These are phyloP conservation scores for Simplicillium aogashimaense DNA, from an alignment of 2,329 filamentous ascomycete genomes.

Conservation along the genomic window DNA sequence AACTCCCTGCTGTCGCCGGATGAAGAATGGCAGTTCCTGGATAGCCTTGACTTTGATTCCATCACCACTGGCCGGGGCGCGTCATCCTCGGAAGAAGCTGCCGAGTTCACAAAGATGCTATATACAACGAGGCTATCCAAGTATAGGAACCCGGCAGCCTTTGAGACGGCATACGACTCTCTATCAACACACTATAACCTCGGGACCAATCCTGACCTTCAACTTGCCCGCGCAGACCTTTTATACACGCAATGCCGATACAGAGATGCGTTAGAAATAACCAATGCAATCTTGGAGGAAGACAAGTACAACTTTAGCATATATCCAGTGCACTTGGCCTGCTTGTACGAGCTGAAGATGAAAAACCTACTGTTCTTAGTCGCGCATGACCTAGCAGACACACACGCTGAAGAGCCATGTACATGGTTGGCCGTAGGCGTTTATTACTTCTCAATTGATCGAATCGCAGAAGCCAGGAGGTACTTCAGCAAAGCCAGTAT, in stretches of 20 bases:
- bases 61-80: conserved; percentile 55
- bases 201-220: conserved; percentile 74
- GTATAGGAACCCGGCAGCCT: conserved; percentile 77
- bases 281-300: conserved; percentile 67
- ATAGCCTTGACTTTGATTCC: conserved; percentile 82
- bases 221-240: conserved; percentile 81
- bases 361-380: conserved; percentile 87
- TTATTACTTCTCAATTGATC: conserved; percentile 84
- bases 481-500: conserved; percentile 97
- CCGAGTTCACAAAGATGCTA: conserved; percentile 88
- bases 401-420: conserved; percentile 81
- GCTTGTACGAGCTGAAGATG: conserved; percentile 75
- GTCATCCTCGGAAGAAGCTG: conserved; percentile 70
- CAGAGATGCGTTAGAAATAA: conserved; percentile 74
- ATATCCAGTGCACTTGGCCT: conserved; percentile 85
- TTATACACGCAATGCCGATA: conserved; percentile 94
- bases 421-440: conserved; percentile 91
- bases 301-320: conserved; percentile 86
- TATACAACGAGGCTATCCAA: conserved; percentile 95
- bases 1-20: conserved; percentile 85
- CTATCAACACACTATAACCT: conserved; percentile 91
- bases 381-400: conserved; percentile 85
- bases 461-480: conserved; percentile 83
- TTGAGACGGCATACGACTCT: conserved; percentile 78
- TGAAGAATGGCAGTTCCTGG: conserved; percentile 83